A percentile compares a stretch with the other conserved stretches of the same genome.
Conservation (phyloP, 2,329 filamentous ascomycete genomes). For the Sporothrix pallida region DNA sequence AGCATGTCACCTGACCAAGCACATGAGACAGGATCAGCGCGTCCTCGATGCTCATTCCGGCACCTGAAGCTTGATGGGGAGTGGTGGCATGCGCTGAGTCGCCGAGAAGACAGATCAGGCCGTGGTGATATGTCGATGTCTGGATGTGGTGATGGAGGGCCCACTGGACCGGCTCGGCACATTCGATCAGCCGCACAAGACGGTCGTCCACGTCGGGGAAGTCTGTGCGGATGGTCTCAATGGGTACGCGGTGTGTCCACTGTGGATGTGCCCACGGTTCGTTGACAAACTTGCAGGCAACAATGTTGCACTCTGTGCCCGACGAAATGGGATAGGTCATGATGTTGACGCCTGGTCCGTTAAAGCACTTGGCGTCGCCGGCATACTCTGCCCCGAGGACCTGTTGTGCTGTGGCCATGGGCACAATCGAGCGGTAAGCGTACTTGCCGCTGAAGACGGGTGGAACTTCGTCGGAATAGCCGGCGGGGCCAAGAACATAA, state of each 20-base stretch:
- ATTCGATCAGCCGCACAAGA: constrained; percentile 21
- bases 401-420: constrained; percentile 45
- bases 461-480: constrained; percentile 29
- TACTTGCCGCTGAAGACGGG: constrained; percentile 61
- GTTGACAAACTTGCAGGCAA: constrained; percentile 33
- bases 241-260: constrained; percentile 45
- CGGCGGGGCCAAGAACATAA: constrained; percentile 52
- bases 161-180: constrained; percentile 29
- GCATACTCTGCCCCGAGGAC: constrained; percentile 53
- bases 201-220: constrained; percentile 28
- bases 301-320: constrained; percentile 36
- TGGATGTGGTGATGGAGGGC: constrained; percentile 45
- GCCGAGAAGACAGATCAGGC: constrained; percentile 55
- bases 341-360: constrained; percentile 45
- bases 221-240: constrained; percentile 9
- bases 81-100: constrained; percentile 61
- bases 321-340: constrained; percentile 42
- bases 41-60: constrained; percentile 38
- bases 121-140: constrained; percentile 54
- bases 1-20: constrained; percentile 18
- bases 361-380: constrained; percentile 41
- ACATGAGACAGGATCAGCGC: constrained; percentile 36
- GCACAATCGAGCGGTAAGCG: constrained; percentile 64
- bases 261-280: constrained; percentile 41
- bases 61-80: constrained; percentile 37